These are phyloP conservation scores for Globisporangium iwayamae DNA, from an alignment of 352 stramenopile genomes.

Conservation along the genomic window DNA sequence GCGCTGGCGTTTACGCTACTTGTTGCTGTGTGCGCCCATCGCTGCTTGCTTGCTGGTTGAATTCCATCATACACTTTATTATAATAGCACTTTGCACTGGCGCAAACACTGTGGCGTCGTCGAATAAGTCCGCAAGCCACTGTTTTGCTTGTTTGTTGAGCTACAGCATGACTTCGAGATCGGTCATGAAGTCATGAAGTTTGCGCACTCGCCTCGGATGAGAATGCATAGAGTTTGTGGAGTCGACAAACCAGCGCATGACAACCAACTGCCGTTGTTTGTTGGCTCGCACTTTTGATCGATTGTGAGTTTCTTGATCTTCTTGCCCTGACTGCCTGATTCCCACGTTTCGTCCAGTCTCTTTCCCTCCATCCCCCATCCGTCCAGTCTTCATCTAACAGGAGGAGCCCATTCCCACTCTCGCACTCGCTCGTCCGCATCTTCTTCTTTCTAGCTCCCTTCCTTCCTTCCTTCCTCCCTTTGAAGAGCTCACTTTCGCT, in stretches of 20 bases:
- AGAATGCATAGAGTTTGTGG: not conserved
- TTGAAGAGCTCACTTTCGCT: slow-evolving; percentile 7
- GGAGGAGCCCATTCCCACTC: slow-evolving; percentile 8
- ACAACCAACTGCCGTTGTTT: not conserved
- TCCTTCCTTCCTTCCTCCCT: not conserved
- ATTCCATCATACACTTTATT: not conserved
- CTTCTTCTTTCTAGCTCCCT: not conserved
- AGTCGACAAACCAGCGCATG: not conserved
- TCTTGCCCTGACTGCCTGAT: not conserved
- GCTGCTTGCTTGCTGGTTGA: not conserved
- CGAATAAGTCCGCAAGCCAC: not conserved
- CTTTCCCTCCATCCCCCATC: slow-evolving; percentile 10
- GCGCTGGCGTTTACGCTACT: not conserved
- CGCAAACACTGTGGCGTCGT: not conserved
- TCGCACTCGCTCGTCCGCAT: slow-evolving; percentile 11
- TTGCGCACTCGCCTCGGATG: not conserved
- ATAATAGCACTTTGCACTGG: not conserved
- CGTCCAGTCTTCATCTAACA: slow-evolving; percentile 16
- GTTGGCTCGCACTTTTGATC: not conserved
- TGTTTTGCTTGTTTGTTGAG: no score
- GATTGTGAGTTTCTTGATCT: not conserved
- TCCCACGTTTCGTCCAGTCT: slow-evolving; percentile 1
- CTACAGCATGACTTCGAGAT: not conserved
- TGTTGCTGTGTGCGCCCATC: not conserved
- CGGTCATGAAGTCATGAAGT: no score